phyloP scores from a whole-genome alignment of 257 asterid genomes.

The Linderniella brevidens region DNA sequence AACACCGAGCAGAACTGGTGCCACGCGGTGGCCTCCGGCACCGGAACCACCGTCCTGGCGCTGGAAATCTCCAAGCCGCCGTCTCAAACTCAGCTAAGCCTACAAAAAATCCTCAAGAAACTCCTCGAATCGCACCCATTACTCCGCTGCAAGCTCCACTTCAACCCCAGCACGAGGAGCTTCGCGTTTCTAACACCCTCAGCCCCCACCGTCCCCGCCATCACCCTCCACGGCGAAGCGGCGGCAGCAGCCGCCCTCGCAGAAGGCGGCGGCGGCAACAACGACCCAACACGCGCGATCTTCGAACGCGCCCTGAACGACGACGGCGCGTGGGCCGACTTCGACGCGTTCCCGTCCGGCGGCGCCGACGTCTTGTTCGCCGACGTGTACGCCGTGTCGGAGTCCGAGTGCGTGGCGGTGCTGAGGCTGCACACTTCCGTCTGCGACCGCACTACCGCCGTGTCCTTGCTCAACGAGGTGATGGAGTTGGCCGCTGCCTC shows the following conservation, averaged over 20 bases:
- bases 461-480: slow-evolving; percentile 39
- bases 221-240: slow-evolving; percentile 14
- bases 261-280: background rate
- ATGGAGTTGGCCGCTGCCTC: slow-evolving; percentile 19
- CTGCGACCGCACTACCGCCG: slow-evolving; percentile 68
- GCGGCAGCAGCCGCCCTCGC: slow-evolving; percentile 18
- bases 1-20: slow-evolving; percentile 62
- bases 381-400: slow-evolving; percentile 21
- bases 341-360: slow-evolving; percentile 20
- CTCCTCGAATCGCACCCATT: slow-evolving; percentile 40
- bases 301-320: slow-evolving; percentile 44
- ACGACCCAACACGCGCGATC: slow-evolving; percentile 23
- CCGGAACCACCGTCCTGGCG: slow-evolving; percentile 45
- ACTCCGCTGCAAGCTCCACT: slow-evolving; percentile 35
- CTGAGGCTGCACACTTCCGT: slow-evolving; percentile 37
- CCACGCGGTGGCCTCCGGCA: slow-evolving; percentile 48
- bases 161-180: slow-evolving; percentile 23
- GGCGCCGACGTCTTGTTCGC: slow-evolving; percentile 28
- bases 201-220: slow-evolving; percentile 9
- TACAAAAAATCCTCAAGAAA: slow-evolving; percentile 15
- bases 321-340: slow-evolving; percentile 27
- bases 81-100: slow-evolving; percentile 7
- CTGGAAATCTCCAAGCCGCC: slow-evolving; percentile 21
- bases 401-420: slow-evolving; percentile 15
- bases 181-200: slow-evolving; percentile 25